Evolutionary conservation across 73 alveolate species (phyloP).

Genomic region (Uronychia setigera): DNA sequence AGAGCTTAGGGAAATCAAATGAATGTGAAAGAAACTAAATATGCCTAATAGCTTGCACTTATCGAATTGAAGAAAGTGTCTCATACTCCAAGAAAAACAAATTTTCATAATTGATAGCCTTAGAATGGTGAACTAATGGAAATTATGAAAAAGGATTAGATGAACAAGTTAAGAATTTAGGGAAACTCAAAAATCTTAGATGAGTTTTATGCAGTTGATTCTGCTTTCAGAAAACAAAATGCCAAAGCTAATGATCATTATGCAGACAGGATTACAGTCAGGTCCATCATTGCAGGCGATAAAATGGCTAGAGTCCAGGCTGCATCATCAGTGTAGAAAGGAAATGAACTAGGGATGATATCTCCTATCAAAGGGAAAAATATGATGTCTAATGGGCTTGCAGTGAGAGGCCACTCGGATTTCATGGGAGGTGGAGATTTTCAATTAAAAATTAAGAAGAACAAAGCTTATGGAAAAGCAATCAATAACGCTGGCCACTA

Average conservation of each 20-base stretch:
- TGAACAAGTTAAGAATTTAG: background rate
- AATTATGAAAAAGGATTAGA: background rate
- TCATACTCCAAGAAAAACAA: background rate
- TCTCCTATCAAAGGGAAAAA: background rate
- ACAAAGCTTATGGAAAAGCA: background rate
- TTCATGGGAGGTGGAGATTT: background rate
- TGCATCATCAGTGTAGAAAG: background rate
- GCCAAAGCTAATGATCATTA: background rate
- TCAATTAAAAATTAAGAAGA: background rate
- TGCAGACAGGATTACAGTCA: background rate
- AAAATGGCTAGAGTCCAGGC: no score
- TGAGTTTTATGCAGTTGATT: background rate
- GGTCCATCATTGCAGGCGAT: background rate
- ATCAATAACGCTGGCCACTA: no score
- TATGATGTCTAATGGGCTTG: background rate
- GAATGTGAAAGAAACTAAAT: background rate
- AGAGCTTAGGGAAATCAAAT: background rate
- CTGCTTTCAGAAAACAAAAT: background rate
- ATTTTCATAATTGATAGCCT: background rate
- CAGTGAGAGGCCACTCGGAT: background rate
- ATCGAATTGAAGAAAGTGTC: background rate
- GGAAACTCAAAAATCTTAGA: background rate
- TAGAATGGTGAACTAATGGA: background rate
- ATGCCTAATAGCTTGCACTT: background rate
- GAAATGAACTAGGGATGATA: background rate